These are phyloP conservation scores for Macrocystidia cucumis DNA, from an alignment of 1,284 basidiomycete genomes.

Conservation along the genomic window DNA sequence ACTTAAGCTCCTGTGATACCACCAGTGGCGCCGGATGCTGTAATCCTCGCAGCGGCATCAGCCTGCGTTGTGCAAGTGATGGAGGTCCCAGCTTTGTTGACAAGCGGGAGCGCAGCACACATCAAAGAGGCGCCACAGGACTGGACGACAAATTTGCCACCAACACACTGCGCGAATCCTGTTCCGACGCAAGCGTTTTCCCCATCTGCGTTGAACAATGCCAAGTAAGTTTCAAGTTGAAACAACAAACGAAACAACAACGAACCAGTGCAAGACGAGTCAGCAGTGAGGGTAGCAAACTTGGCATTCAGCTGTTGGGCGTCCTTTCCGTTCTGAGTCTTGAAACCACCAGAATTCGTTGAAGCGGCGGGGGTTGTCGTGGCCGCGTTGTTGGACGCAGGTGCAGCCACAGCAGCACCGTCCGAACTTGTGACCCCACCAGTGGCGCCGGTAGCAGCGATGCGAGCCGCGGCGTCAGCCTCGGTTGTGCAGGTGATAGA, in stretches of 20 bases:
- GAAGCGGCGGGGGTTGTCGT: constrained; percentile 14
- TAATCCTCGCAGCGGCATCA: constrained; percentile 46
- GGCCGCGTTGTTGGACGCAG: constrained; percentile 13
- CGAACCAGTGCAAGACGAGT: constrained; percentile 27
- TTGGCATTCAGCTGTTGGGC: constrained; percentile 44
- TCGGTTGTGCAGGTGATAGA: constrained; percentile 28
- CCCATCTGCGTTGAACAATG: no score
- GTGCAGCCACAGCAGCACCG: constrained; percentile 12
- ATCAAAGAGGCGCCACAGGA: constrained; percentile 29
- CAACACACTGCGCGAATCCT: constrained; percentile 34
- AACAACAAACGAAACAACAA: constrained; percentile 12
- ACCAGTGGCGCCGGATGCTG: constrained; percentile 39
- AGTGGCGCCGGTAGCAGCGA: constrained; percentile 25
- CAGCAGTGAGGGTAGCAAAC: constrained; percentile 33
- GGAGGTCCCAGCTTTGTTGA: constrained; percentile 47
- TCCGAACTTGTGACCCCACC: constrained; percentile 19
- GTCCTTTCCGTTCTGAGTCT: constrained; percentile 36
- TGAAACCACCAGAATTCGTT: constrained; percentile 17
- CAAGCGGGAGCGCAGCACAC: constrained; percentile 53
- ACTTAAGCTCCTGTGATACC: constrained; percentile 21
- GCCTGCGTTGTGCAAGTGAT: constrained; percentile 44
- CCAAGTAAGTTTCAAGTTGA: no score
- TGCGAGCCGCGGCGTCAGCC: constrained; percentile 25
- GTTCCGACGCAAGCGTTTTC: constrained; percentile 37
- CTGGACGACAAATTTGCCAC: constrained; percentile 32